Evolutionary conservation across 2,329 filamentous ascomycete species (phyloP), one percentile per base, ranked within the genome.

Genomic region (Fusarium clavum): DNA sequence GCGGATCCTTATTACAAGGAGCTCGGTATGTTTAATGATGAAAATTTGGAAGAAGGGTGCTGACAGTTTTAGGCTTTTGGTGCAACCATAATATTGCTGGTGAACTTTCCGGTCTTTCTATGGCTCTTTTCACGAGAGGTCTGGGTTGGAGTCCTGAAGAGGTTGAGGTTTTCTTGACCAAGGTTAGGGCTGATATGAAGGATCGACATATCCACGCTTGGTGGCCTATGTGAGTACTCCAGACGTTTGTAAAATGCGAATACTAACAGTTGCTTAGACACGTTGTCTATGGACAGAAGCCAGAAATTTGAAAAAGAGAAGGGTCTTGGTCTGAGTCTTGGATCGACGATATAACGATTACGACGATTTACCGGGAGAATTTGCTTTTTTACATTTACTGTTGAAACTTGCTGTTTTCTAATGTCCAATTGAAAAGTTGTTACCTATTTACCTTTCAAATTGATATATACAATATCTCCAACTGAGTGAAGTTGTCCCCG

Each of bases 1-100:
- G 83, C 82, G 46, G 83, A 87, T 43, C 79, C 80, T 8, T 81
- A 82, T 27, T 80, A 84, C 52, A 89, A 88, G 72, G 82, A 87
- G 52, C 73, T 87, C 3, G 86, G 86, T 79, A 69, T 24, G 71
- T 12, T 4, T 2, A 0, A 12, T 3, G 1, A 20, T 7, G 6
- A 6, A 38, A 3, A n/a, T n/a, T 3, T 20, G 5, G 0, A 6
- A 4, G 22, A 0, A 7, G 5, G 24, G 2, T 18, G 7, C 8
- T 47, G 7, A 4, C 4, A 1, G 10, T 47, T 32, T 11, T 83
- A 59, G 86, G 86, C 1, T 74, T 73, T 16, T 81, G 77, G 75
- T 77, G 72, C 18, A 76, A 74, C 27, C 73, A 79, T 9, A 79
- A 81, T 34, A 74, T 81, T 22, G 76, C 76, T 0, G 73, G 72